Evolutionary conservation across 2,329 filamentous ascomycete species (phyloP).

Genomic region (Curvularia hawaiiensis): DNA sequence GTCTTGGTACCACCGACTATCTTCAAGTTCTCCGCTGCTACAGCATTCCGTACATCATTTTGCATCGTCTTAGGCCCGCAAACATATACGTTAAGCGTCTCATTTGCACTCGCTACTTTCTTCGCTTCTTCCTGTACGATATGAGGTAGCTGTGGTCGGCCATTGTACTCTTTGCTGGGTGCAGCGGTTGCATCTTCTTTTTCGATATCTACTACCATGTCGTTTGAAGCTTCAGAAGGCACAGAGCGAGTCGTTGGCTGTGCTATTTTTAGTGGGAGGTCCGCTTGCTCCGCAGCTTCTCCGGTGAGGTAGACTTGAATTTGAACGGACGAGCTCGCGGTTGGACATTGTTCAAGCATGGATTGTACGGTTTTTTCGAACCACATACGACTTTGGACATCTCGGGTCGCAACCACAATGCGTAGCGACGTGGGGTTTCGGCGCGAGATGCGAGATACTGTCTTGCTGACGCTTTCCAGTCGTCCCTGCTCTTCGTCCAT

Average conservation of each 20-base stretch:
- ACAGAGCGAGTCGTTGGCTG: background rate
- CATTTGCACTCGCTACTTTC: slow-evolving; percentile 16
- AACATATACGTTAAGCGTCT: slow-evolving; percentile 45
- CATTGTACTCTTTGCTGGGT: slow-evolving; percentile 23
- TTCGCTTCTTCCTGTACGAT: slow-evolving; percentile 34
- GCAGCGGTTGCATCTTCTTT: slow-evolving; percentile 8
- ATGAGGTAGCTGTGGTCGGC: slow-evolving; percentile 44
- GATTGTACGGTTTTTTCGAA: slow-evolving; percentile 41
- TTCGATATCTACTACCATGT: background rate
- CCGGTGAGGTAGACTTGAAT: slow-evolving; percentile 37
- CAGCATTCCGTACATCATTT: slow-evolving; percentile 55
- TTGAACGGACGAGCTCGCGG: slow-evolving; percentile 15
- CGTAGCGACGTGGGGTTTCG: slow-evolving; percentile 23
- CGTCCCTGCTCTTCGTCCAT: background rate
- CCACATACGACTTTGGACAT: slow-evolving; percentile 44
- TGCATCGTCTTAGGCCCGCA: slow-evolving; percentile 56
- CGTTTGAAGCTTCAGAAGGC: background rate
- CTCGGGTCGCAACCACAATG: slow-evolving; percentile 46
- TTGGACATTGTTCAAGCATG: slow-evolving; percentile 30
- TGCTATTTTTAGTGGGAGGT: background rate
- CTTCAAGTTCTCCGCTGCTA: slow-evolving; percentile 50
- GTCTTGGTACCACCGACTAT: slow-evolving; percentile 40
- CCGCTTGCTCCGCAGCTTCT: slow-evolving; percentile 19
- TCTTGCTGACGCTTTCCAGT: background rate
- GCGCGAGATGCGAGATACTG: background rate